Percentiles rank a stretch among this genome's conserved stretches.
Conservation (phyloP, 2,329 filamentous ascomycete genomes). For the Aspergillus sp. region DNA sequence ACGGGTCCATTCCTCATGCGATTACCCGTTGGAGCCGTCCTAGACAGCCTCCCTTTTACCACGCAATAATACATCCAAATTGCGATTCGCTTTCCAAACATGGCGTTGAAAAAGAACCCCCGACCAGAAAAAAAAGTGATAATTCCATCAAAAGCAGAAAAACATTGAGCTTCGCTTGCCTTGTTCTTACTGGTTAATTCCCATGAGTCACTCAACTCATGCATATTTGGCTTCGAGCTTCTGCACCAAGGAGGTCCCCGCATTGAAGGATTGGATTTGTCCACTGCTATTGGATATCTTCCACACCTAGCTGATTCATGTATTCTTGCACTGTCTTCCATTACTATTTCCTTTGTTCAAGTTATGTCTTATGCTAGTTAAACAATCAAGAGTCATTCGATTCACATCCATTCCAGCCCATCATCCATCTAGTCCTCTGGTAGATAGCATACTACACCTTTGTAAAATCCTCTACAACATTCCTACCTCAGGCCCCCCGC, state of each 20-base stretch:
- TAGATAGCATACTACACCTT: too few species aligned
- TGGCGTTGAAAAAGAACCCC: neutral
- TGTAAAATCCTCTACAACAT: too few species aligned
- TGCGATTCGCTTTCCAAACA: neutral
- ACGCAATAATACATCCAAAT: neutral
- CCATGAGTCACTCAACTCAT: conserved; percentile 7
- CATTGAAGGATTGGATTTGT: conserved; percentile 1
- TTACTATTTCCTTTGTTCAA: neutral
- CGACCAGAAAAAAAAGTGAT: neutral
- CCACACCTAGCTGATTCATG: too few species aligned
- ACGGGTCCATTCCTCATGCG: neutral
- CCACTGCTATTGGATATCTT: neutral
- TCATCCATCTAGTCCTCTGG: neutral
- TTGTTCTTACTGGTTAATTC: conserved; percentile 5
- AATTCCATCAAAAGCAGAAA: neutral
- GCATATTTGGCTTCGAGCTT: neutral
- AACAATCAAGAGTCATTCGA: neutral
- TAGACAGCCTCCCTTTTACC: neutral
- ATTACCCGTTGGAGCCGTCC: neutral
- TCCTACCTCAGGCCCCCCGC: neutral
- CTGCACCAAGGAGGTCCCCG: neutral
- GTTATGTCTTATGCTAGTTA: neutral
- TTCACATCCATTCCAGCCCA: neutral
- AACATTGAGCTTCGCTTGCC: neutral
- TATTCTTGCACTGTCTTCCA: neutral